Evolutionary conservation across 1,284 basidiomycete species (phyloP).

Genomic region (Trametes pubescens): DNA sequence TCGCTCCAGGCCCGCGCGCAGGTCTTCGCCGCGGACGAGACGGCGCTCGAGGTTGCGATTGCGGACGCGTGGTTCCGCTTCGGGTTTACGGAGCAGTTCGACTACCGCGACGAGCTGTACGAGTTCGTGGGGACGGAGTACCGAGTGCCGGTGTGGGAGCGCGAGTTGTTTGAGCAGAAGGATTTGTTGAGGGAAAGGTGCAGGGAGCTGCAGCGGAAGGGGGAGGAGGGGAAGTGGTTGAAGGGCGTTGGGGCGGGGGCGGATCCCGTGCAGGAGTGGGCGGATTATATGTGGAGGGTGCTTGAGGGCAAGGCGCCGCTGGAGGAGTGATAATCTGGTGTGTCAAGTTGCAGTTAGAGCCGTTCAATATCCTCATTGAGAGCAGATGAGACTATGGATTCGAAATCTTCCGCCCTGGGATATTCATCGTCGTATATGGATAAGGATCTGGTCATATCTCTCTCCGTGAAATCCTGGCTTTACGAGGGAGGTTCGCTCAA

Average conservation of each 20-base stretch:
- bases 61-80: slow-evolving; percentile 66
- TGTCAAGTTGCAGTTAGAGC: too few species aligned
- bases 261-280: slow-evolving; percentile 63
- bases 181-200: slow-evolving; percentile 61
- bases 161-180: slow-evolving; percentile 60
- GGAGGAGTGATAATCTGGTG: too few species aligned
- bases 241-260: slow-evolving; percentile 60
- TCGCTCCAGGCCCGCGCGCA: not conserved
- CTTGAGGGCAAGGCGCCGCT: slow-evolving; percentile 30
- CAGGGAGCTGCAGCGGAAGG: slow-evolving; percentile 61
- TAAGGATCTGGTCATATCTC: too few species aligned
- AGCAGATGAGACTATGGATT: too few species aligned
- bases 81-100: slow-evolving; percentile 61
- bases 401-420: too few species aligned
- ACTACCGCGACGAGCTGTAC: slow-evolving; percentile 70
- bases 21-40: not conserved
- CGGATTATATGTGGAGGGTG: slow-evolving; percentile 61
- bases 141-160: slow-evolving; percentile 62
- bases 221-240: slow-evolving; percentile 65
- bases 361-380: too few species aligned
- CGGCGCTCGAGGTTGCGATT: slow-evolving; percentile 43
- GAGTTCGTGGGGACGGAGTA: slow-evolving; percentile 44
- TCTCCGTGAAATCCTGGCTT: too few species aligned
- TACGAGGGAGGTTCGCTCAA: too few species aligned
- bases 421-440: too few species aligned